phyloP scores from a whole-genome alignment of 1,139 yeast species.

The Pneumocystis wakefieldiae region DNA sequence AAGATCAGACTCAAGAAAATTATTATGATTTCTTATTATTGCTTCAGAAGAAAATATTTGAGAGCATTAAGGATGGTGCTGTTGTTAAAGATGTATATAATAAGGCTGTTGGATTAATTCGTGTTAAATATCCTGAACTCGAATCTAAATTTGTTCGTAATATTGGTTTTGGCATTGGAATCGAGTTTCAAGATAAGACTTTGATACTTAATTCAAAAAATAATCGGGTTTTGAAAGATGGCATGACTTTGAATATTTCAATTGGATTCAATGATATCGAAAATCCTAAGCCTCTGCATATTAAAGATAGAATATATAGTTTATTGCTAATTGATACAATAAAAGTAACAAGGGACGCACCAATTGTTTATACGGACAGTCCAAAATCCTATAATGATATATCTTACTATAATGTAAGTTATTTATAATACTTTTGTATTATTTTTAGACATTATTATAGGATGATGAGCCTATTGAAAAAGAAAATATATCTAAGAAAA shows the following conservation, averaged over 20 bases:
- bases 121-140: constrained; percentile 44
- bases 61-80: constrained; percentile 50
- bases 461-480: constrained; percentile 15
- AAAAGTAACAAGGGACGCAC: constrained; percentile 40
- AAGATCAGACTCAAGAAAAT: constrained; percentile 40
- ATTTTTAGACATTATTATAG: neutral
- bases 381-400: constrained; percentile 60
- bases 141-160: constrained; percentile 56
- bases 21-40: constrained; percentile 64
- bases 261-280: constrained; percentile 59
- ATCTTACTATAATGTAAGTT: constrained; percentile 58
- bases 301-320: constrained; percentile 44
- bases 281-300: constrained; percentile 29
- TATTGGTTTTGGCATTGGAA: constrained; percentile 80
- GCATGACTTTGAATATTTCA: constrained; percentile 61
- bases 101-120: constrained; percentile 45
- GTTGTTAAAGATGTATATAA: constrained; percentile 52
- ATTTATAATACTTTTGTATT: constrained; percentile 26
- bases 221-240: constrained; percentile 51
- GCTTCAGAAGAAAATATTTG: constrained; percentile 43
- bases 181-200: constrained; percentile 74
- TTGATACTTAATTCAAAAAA: constrained; percentile 61
- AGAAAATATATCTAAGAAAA: constrained; percentile 21
- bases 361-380: constrained; percentile 56
- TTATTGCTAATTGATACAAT: constrained; percentile 73